Base-by-base conservation (phyloP, 2,329 filamentous ascomycete genomes). In the Penicillium sp. region DNA sequence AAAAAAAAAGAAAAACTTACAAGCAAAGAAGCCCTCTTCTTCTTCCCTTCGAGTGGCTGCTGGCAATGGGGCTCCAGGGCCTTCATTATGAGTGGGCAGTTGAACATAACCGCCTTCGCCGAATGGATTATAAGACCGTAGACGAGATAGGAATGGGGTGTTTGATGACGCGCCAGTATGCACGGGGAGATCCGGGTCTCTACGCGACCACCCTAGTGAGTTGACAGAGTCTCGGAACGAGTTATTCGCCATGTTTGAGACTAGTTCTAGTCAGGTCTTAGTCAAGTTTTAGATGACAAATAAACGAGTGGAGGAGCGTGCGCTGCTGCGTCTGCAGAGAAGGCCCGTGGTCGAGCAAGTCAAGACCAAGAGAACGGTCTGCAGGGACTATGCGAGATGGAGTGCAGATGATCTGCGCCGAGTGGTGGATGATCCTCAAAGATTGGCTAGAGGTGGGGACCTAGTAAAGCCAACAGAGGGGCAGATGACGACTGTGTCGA, bases 151-250 rank as follows among this genome's bases (percentile, higher is more conserved):
- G 52, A 97, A 79, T 29, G 90, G 88, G 59, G 84, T 86, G 68
- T 86, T 83, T 65, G 86, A 83, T 60, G 79, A 80, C 40, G 59
- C 47, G 61, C 68, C 75, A 45, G 75, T 94, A 74, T 84, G 89
- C 67, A 88, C 86, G 61, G 91, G 86, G 52, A 88, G 79, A 68
- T 95, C 89, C 61, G 84, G 75, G 55, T 91, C 88, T 68, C 93
- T 86, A 65, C 93, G 88, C 68, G 90, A 90, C 94, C 94, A 97
- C 58, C 94, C 94, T 68, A 97, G 77, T 56, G 91, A 94, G 80
- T 90, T 95, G 81, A 97, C 91, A 23, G 90, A 95, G 75, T 97
- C 91, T 72, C 92, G 86, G 75, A 99, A 97, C 45, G 90, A 90
- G 64, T 86, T 81, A 49, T 68, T 63, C 15, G 69, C 61, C 69